These are phyloP conservation scores for Nitzschia sp. DNA, from an alignment of 108 stramenopile species.

Conservation along the genomic window DNA sequence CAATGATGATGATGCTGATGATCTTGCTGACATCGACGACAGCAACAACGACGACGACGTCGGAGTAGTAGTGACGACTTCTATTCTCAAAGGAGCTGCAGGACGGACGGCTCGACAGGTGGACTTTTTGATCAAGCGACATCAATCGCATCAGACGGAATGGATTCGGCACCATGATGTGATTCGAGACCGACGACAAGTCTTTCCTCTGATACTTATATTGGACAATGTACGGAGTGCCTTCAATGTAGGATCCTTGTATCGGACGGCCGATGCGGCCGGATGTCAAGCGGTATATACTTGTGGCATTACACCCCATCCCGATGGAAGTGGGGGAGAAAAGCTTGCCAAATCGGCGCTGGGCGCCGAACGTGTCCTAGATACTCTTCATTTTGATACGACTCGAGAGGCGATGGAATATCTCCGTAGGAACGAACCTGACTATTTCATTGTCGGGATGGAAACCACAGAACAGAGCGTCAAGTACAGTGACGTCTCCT, in stretches of 20 bases:
- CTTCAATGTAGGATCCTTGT: slow-evolving; percentile 86
- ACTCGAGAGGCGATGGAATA: slow-evolving; percentile 56
- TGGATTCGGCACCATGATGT: slow-evolving; percentile 76
- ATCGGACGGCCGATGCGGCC: slow-evolving; percentile 85
- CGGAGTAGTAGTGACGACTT: slow-evolving; percentile 31
- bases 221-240: slow-evolving; percentile 87
- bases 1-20: not conserved
- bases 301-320: slow-evolving; percentile 83
- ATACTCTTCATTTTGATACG: slow-evolving; percentile 68
- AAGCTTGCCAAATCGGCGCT: slow-evolving; percentile 83
- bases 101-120: slow-evolving; percentile 70
- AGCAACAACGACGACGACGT: not conserved
- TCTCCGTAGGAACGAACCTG: slow-evolving; percentile 30
- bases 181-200: slow-evolving; percentile 23
- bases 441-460: slow-evolving; percentile 60
- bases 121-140: slow-evolving; percentile 76
- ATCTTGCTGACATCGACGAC: not conserved
- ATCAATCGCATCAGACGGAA: slow-evolving; percentile 63
- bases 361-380: slow-evolving; percentile 67
- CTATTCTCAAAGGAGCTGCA: slow-evolving; percentile 52
- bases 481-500: slow-evolving; percentile 46
- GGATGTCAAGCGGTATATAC: slow-evolving; percentile 32
- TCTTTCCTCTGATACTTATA: slow-evolving; percentile 75
- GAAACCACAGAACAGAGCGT: slow-evolving; percentile 79
- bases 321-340: slow-evolving; percentile 67